Evolutionary conservation across 2,329 filamentous ascomycete species (phyloP).

Genomic region (Monosporascus sp.): DNA sequence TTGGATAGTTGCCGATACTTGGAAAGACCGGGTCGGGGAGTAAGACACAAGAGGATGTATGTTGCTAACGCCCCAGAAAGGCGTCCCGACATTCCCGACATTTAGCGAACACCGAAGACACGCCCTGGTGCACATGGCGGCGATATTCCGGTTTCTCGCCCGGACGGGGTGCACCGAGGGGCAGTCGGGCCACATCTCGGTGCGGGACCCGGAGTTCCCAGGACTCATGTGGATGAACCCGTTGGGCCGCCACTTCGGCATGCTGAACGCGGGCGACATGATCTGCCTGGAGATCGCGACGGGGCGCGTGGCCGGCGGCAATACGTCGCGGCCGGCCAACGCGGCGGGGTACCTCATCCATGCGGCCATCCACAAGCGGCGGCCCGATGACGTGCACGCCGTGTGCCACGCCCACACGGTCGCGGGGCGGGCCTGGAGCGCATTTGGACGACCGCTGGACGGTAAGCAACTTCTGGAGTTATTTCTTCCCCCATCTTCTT

Average conservation of each 20-base stretch:
- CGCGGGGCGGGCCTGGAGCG: slow-evolving; percentile 62
- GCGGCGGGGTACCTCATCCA: slow-evolving; percentile 67
- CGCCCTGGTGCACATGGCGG: slow-evolving; percentile 61
- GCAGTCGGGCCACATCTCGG: slow-evolving; percentile 47
- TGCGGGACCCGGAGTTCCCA: slow-evolving; percentile 23
- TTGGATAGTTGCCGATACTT: neutral
- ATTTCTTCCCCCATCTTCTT: too few relatives aligned
- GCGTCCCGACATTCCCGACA: slow-evolving; percentile 37
- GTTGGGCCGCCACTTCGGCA: slow-evolving; percentile 59
- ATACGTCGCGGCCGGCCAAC: slow-evolving; percentile 55
- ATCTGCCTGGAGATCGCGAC: slow-evolving; percentile 54
- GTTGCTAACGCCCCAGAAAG: slow-evolving; percentile 14
- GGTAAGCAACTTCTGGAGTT: too few relatives aligned
- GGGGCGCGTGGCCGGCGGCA: slow-evolving; percentile 60
- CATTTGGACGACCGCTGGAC: slow-evolving; percentile 60
- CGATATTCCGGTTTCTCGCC: slow-evolving; percentile 63
- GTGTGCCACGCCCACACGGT: slow-evolving; percentile 65
- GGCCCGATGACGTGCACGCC: slow-evolving; percentile 55
- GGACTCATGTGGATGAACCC: slow-evolving; percentile 59
- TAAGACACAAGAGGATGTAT: too few relatives aligned
- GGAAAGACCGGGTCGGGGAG: too few relatives aligned
- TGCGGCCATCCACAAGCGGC: slow-evolving; percentile 60
- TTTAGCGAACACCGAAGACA: slow-evolving; percentile 50
- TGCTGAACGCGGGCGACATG: slow-evolving; percentile 61
- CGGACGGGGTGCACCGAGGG: slow-evolving; percentile 63